Conservation (phyloP, 140 eudicot genomes). For the Stevia rebaudiana region DNA sequence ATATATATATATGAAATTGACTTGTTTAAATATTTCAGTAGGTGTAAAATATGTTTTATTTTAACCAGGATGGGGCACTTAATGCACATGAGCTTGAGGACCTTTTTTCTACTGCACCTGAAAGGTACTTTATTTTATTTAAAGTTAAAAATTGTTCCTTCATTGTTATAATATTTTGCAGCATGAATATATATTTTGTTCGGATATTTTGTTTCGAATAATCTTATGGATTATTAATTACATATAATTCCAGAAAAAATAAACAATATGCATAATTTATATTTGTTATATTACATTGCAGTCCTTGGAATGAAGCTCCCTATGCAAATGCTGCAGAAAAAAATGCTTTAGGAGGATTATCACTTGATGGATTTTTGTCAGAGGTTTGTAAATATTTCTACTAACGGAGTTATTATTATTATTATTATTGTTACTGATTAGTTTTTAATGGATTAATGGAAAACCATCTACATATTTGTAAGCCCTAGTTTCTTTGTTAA, state of each 20-base stretch:
- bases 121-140: constrained; percentile 45
- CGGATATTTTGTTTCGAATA: not conserved
- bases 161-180: not conserved
- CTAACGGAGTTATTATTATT: not conserved
- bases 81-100: constrained; percentile 66
- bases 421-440: not conserved
- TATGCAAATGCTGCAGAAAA: constrained; percentile 72
- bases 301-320: constrained; percentile 94
- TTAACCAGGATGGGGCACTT: constrained; percentile 77
- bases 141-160: not conserved
- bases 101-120: constrained; percentile 86
- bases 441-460: not conserved
- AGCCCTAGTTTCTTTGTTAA: not conserved
- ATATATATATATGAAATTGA: not conserved
- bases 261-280: not conserved
- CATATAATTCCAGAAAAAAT: not conserved
- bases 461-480: not conserved
- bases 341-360: constrained; percentile 72
- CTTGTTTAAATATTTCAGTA: not conserved
- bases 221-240: not conserved
- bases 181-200: not conserved
- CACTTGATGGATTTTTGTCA: constrained; percentile 76
- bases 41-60: not conserved
- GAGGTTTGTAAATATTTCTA: constrained; percentile 38
- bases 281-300: constrained; percentile 18